A percentile compares a stretch with the other conserved stretches of the same genome.
These are phyloP conservation scores for Metschnikowia noctiluminum DNA, from an alignment of 805 yeast species.

Conservation along the genomic window DNA sequence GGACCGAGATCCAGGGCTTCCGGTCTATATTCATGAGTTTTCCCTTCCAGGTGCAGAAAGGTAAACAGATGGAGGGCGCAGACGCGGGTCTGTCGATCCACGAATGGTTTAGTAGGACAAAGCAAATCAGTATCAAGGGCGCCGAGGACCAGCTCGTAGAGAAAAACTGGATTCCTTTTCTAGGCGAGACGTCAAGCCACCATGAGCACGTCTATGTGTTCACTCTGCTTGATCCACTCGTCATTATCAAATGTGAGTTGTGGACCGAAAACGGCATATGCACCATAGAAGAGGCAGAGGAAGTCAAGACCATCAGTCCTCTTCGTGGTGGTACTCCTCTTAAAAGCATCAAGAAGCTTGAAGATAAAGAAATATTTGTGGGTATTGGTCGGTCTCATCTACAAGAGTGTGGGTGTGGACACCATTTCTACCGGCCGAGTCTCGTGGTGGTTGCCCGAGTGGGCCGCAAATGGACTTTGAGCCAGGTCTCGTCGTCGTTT, in stretches of 20 bases:
- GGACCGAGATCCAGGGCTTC: background rate
- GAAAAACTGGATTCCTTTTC: slow-evolving; percentile 40
- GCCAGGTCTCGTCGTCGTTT: slow-evolving; percentile 31
- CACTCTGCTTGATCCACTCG: slow-evolving; percentile 31
- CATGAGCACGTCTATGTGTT: slow-evolving; percentile 29
- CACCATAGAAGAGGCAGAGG: slow-evolving; percentile 7
- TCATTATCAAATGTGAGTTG: slow-evolving; percentile 27
- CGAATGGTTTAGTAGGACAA: slow-evolving; percentile 5
- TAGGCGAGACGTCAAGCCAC: slow-evolving; percentile 23
- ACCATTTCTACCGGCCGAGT: slow-evolving; percentile 43
- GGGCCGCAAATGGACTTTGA: slow-evolving; percentile 17
- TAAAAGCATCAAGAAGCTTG: slow-evolving; percentile 9
- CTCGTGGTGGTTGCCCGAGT: slow-evolving; percentile 34
- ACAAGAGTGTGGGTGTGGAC: slow-evolving; percentile 43
- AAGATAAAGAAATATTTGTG: slow-evolving; percentile 40
- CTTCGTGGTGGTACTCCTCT: slow-evolving; percentile 23
- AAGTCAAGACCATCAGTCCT: slow-evolving; percentile 14
- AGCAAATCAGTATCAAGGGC: slow-evolving; percentile 7
- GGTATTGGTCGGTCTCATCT: slow-evolving; percentile 45
- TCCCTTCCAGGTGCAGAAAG: slow-evolving; percentile 19
- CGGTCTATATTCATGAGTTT: slow-evolving; percentile 13
- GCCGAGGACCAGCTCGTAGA: slow-evolving; percentile 15
- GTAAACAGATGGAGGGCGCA: slow-evolving; percentile 1
- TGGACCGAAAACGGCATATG: slow-evolving; percentile 22
- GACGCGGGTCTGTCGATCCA: background rate